A percentile compares a stretch with the other conserved stretches of the same genome.
These are phyloP conservation scores for Melaleuca alternifolia DNA, from an alignment of 345 rosid genomes.

Conservation along the genomic window DNA sequence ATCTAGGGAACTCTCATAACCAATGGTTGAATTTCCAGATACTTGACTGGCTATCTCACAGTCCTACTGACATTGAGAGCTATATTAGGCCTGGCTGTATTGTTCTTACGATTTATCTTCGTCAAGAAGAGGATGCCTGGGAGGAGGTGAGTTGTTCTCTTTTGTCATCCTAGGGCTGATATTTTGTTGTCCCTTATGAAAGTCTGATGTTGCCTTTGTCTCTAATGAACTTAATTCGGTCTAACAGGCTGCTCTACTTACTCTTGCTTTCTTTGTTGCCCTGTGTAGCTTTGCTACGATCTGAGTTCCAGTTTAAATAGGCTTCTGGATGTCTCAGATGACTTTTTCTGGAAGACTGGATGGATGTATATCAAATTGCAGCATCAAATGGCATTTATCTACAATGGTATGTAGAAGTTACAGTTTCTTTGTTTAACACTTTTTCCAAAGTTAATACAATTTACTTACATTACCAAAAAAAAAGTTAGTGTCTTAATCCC, in stretches of 20 bases:
- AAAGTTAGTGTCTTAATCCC: not conserved
- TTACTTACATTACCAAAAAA: too few relatives aligned
- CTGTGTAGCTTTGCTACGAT: slow-evolving; percentile 56
- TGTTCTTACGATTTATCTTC: slow-evolving; percentile 75
- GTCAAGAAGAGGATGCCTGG: slow-evolving; percentile 82
- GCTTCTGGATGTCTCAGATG: slow-evolving; percentile 67
- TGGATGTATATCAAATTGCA: slow-evolving; percentile 74
- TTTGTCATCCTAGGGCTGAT: not conserved
- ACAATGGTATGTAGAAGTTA: not conserved
- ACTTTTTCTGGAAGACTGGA: slow-evolving; percentile 80
- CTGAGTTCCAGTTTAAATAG: slow-evolving; percentile 69
- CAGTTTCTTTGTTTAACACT: too few relatives aligned
- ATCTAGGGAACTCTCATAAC: slow-evolving; percentile 3
- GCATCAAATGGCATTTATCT: slow-evolving; percentile 72
- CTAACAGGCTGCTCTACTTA: not conserved
- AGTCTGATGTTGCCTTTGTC: not conserved
- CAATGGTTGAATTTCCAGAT: slow-evolving; percentile 46
- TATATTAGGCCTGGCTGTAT: slow-evolving; percentile 97
- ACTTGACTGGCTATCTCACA: slow-evolving; percentile 87
- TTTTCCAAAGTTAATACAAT: too few relatives aligned
- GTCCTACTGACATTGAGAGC: slow-evolving; percentile 99
- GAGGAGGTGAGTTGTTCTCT: slow-evolving; percentile 55
- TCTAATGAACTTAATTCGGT: not conserved
- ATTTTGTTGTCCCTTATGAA: not conserved
- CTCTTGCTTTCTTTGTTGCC: not conserved